Conservation (phyloP, 1,284 basidiomycete genomes). For the Malassezia equina region DNA sequence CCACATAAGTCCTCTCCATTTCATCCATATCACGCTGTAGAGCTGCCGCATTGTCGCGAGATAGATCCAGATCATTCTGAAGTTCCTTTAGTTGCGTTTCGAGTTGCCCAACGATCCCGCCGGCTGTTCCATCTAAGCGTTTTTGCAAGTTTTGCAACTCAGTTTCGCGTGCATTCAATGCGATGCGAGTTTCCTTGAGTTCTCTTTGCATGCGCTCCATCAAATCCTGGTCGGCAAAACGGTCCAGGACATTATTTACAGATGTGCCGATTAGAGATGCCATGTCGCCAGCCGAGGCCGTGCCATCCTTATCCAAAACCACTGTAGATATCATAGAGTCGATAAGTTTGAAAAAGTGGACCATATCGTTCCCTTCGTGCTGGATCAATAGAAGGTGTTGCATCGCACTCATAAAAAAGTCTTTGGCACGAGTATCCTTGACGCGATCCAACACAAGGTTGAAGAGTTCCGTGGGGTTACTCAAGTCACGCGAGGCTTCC, state of each 20-base stretch:
- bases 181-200: constrained; percentile 59
- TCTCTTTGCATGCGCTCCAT: constrained; percentile 71
- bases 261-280: constrained; percentile 77
- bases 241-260: constrained; percentile 75
- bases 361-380: constrained; percentile 63
- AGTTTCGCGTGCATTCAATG: constrained; percentile 61
- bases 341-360: constrained; percentile 83
- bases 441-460: constrained; percentile 66
- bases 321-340: constrained; percentile 86
- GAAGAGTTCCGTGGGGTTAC: constrained; percentile 76
- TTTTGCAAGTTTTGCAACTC: constrained; percentile 58
- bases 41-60: constrained; percentile 60
- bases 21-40: constrained; percentile 58
- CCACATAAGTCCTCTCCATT: constrained; percentile 73
- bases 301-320: constrained; percentile 74
- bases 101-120: constrained; percentile 71
- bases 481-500: constrained; percentile 65
- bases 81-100: constrained; percentile 64
- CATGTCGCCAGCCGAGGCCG: constrained; percentile 57
- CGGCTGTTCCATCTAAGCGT: constrained; percentile 67
- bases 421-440: constrained; percentile 65
- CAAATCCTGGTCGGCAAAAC: constrained; percentile 82
- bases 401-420: constrained; percentile 82
- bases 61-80: constrained; percentile 68
- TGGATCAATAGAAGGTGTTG: constrained; percentile 83